Evolutionary conservation across 2,329 filamentous ascomycete genomes (phyloP).

Genomic region (Penicillium oxalicum): DNA sequence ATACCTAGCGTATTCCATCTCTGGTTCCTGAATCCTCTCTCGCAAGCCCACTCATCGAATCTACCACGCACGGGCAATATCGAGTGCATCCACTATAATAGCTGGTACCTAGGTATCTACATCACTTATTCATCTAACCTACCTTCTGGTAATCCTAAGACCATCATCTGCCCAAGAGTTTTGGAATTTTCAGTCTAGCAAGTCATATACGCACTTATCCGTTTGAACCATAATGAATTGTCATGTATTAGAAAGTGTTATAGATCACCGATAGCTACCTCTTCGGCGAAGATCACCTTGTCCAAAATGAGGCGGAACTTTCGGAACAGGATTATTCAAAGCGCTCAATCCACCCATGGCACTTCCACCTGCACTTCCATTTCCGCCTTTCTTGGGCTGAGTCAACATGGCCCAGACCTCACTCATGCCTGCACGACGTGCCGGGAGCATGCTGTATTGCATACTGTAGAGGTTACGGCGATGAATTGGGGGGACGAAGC

Average conservation of each 20-base stretch:
- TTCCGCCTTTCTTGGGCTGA: conserved; percentile 34
- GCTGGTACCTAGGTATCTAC: too few relatives aligned
- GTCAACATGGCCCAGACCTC: conserved; percentile 79
- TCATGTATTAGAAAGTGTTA: not conserved
- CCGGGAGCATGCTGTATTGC: conserved; percentile 96
- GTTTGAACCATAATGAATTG: too few relatives aligned
- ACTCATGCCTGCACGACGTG: conserved; percentile 67
- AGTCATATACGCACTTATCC: too few relatives aligned
- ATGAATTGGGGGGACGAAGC: conserved; percentile 91
- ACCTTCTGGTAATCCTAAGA: too few relatives aligned
- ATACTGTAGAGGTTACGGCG: conserved; percentile 90
- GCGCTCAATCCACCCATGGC: conserved; percentile 24
- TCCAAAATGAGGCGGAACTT: conserved; percentile 29
- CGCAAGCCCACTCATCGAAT: too few relatives aligned
- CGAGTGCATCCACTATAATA: too few relatives aligned
- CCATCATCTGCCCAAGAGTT: too few relatives aligned
- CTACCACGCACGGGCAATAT: too few relatives aligned
- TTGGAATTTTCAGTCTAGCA: too few relatives aligned
- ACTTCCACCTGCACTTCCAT: conserved; percentile 20
- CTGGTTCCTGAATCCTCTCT: too few relatives aligned
- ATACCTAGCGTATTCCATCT: too few relatives aligned
- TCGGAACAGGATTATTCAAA: conserved; percentile 25
- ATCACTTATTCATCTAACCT: too few relatives aligned
- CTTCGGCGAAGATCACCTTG: conserved; percentile 29
- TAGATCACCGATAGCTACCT: conserved; percentile 26